A percentile compares a stretch with the other conserved stretches of the same genome.
Evolutionary conservation across 1,284 basidiomycete species (phyloP).

Genomic region (Butyriboletus appendiculatus): DNA sequence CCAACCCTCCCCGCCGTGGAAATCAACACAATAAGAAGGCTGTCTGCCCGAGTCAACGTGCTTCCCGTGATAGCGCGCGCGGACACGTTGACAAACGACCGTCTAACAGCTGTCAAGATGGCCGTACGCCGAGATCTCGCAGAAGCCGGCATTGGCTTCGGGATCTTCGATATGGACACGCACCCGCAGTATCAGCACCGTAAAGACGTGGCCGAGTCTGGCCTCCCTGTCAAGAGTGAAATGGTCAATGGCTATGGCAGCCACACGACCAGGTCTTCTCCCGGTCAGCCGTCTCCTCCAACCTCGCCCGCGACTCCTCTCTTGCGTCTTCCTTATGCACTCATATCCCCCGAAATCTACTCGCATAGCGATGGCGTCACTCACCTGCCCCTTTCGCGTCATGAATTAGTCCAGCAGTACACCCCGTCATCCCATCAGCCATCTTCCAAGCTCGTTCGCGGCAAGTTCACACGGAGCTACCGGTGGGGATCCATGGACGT

Average conservation of each 20-base stretch:
- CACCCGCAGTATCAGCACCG: slow-evolving; percentile 50
- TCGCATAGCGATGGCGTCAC: slow-evolving; percentile 77
- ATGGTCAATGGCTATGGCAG: slow-evolving; percentile 48
- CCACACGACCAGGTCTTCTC: slow-evolving; percentile 51
- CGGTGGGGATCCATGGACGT: slow-evolving; percentile 81
- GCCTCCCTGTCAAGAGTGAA: slow-evolving; percentile 43
- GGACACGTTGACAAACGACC: slow-evolving; percentile 90
- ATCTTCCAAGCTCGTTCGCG: slow-evolving; percentile 50
- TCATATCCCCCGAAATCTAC: slow-evolving; percentile 78
- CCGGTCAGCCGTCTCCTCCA: slow-evolving; percentile 55
- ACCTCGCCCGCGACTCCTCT: slow-evolving; percentile 59
- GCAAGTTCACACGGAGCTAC: slow-evolving; percentile 68
- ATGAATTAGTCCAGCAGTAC: slow-evolving; percentile 71
- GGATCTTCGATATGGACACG: slow-evolving; percentile 74
- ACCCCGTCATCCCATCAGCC: slow-evolving; percentile 50
- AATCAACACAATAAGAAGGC: slow-evolving; percentile 86
- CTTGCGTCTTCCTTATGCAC: slow-evolving; percentile 70
- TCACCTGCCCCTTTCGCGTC: slow-evolving; percentile 52
- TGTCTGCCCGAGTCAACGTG: slow-evolving; percentile 92
- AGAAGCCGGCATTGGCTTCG: slow-evolving; percentile 79
- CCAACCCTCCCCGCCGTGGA: slow-evolving; percentile 74
- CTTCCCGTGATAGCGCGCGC: slow-evolving; percentile 93
- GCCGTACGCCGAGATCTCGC: slow-evolving; percentile 77
- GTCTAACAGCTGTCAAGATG: slow-evolving; percentile 71
- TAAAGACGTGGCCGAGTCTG: slow-evolving; percentile 41